These are phyloP conservation scores for Populus hybrid DNA, from an alignment of 441 rosid species.

Conservation along the genomic window DNA sequence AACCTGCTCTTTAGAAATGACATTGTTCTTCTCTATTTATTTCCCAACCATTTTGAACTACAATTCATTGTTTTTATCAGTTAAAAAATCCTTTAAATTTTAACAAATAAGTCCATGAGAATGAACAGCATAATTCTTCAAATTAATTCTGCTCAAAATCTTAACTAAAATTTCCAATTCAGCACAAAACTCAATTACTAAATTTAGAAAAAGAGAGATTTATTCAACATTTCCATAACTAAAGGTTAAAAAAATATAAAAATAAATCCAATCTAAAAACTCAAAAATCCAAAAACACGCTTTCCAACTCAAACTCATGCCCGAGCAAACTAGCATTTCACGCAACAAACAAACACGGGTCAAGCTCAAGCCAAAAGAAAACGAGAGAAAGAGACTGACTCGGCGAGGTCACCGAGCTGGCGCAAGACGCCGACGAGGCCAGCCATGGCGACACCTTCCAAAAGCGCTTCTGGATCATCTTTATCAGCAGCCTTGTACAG, in stretches of 20 bases:
- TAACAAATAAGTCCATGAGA: neutral
- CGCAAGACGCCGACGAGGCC: too few relatives aligned
- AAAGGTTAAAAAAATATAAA: too few relatives aligned
- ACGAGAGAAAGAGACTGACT: constrained; percentile 45
- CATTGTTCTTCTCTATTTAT: too few relatives aligned
- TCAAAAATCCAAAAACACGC: neutral
- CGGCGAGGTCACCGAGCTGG: too few relatives aligned
- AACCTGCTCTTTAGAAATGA: neutral
- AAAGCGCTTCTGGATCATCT: constrained; percentile 89
- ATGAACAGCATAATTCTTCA: neutral
- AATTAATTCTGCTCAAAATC: neutral
- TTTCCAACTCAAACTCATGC: neutral
- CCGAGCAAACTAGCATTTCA: neutral
- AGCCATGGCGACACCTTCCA: constrained; percentile 90
- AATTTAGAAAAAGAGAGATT: neutral
- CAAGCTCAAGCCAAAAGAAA: neutral
- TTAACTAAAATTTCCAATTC: neutral
- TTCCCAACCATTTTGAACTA: neutral
- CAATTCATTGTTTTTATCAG: neutral
- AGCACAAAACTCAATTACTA: neutral
- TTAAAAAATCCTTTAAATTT: neutral
- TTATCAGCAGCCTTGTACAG: constrained; percentile 60
- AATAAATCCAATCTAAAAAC: too few relatives aligned
- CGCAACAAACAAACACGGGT: neutral
- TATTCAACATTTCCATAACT: neutral